phyloP scores from a whole-genome alignment of 148 eudicot genomes.

The Gaultheria prostrata region DNA sequence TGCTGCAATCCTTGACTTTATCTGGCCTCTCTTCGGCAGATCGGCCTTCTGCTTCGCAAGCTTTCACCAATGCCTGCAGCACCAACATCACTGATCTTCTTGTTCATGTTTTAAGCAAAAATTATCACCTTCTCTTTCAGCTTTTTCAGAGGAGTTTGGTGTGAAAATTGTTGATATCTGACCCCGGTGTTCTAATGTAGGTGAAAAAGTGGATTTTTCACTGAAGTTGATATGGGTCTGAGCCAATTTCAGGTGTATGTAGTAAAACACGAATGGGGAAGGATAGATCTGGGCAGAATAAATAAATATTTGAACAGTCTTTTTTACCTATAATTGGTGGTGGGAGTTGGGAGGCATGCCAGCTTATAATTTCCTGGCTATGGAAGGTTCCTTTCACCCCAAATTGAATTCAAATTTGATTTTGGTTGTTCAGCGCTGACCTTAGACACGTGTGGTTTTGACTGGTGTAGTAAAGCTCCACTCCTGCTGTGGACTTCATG shows the following conservation, averaged over 20 bases:
- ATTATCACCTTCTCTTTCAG: neutral
- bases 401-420: conserved; percentile 6
- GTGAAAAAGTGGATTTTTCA: neutral
- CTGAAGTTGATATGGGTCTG: neutral
- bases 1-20: conserved; percentile 46
- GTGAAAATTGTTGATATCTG: neutral
- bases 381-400: neutral
- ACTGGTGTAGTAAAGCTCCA: neutral
- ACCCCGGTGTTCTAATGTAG: neutral
- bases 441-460: neutral
- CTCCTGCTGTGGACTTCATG: neutral
- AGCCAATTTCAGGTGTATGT: conserved; percentile 10
- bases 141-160: neutral
- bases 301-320: neutral
- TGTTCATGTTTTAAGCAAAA: conserved; percentile 25
- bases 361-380: conserved; percentile 4
- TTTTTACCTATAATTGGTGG: neutral
- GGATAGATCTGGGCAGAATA: neutral
- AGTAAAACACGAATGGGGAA: conserved; percentile 2
- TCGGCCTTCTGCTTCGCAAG: conserved; percentile 26
- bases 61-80: conserved; percentile 22
- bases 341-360: conserved; percentile 12
- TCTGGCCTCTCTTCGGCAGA: conserved; percentile 53
- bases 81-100: conserved; percentile 21
- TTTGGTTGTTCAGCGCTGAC: neutral